Percentiles rank a stretch among this genome's conserved stretches.
Conservation (phyloP, 2,329 filamentous ascomycete genomes). For the Ophiostoma sp. region DNA sequence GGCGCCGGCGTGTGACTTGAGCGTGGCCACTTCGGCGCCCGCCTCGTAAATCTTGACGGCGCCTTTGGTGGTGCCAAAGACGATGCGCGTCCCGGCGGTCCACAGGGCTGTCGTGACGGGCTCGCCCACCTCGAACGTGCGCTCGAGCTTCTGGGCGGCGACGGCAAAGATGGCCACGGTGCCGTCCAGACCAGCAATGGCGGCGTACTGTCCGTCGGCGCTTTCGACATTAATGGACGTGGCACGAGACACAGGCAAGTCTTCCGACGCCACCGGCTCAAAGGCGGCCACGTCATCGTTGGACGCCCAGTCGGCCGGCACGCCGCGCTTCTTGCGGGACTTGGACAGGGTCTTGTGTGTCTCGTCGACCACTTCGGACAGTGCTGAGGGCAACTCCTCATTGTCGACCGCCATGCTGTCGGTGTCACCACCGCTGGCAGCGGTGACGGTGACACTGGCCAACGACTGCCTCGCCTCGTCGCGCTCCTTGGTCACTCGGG, state of each 20-base stretch:
- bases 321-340: constrained; percentile 82
- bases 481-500: constrained; percentile 82
- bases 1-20: constrained; percentile 80
- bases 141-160: constrained; percentile 65
- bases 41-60: constrained; percentile 77
- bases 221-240: constrained; percentile 55
- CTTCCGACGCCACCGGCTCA: constrained; percentile 46
- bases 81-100: constrained; percentile 66
- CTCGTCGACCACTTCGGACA: constrained; percentile 73
- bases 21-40: constrained; percentile 66
- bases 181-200: constrained; percentile 74
- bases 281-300: constrained; percentile 64
- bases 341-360: constrained; percentile 83
- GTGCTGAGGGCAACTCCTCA: constrained; percentile 69
- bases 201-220: constrained; percentile 55
- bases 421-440: constrained; percentile 37
- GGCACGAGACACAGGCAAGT: constrained; percentile 50
- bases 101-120: constrained; percentile 67
- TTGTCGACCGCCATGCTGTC: constrained; percentile 94
- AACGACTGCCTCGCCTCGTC: constrained; percentile 90
- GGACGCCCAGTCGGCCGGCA: constrained; percentile 83
- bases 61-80: constrained; percentile 74
- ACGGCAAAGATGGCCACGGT: constrained; percentile 74
- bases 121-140: constrained; percentile 65
- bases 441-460: constrained; percentile 73